Percentiles rank a stretch among this genome's conserved stretches.
These are phyloP conservation scores for Fusarium annulatum DNA, from an alignment of 2,329 filamentous ascomycete genomes.

Conservation along the genomic window DNA sequence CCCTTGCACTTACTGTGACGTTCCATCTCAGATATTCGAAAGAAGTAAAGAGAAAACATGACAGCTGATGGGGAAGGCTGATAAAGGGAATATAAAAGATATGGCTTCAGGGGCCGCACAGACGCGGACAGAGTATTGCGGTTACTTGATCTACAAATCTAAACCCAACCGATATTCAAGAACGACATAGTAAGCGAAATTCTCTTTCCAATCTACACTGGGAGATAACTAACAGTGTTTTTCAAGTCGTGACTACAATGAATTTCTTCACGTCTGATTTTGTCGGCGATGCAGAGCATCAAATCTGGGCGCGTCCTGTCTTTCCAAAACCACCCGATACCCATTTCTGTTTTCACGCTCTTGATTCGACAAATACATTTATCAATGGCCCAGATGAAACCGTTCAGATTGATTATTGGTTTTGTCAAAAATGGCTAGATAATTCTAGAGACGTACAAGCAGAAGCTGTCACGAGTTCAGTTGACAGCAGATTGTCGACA, in stretches of 20 bases:
- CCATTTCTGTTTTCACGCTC: rapidly evolving
- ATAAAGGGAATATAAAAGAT: not conserved
- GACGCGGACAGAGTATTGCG: not conserved
- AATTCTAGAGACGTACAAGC: not conserved
- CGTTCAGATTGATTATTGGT: not conserved
- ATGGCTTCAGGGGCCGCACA: rapidly evolving
- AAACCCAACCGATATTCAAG: too few relatives aligned
- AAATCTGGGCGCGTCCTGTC: rapidly evolving
- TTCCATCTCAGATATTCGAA: not conserved
- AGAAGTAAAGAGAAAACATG: not conserved
- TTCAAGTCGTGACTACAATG: not conserved
- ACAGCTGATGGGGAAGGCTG: not conserved
- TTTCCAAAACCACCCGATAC: not conserved
- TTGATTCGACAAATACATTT: rapidly evolving
- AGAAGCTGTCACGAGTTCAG: not conserved
- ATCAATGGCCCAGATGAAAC: rapidly evolving
- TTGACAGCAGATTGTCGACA: too few relatives aligned
- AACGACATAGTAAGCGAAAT: not conserved
- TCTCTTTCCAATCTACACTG: rapidly evolving
- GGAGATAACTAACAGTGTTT: rapidly evolving
- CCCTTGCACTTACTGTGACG: not conserved
- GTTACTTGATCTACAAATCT: not conserved
- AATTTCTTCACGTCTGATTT: not conserved
- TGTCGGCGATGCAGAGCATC: not conserved
- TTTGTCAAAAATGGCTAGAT: not conserved